Evolutionary conservation across 306 rosid genomes (phyloP).

Genomic region (Malus sylvestris): DNA sequence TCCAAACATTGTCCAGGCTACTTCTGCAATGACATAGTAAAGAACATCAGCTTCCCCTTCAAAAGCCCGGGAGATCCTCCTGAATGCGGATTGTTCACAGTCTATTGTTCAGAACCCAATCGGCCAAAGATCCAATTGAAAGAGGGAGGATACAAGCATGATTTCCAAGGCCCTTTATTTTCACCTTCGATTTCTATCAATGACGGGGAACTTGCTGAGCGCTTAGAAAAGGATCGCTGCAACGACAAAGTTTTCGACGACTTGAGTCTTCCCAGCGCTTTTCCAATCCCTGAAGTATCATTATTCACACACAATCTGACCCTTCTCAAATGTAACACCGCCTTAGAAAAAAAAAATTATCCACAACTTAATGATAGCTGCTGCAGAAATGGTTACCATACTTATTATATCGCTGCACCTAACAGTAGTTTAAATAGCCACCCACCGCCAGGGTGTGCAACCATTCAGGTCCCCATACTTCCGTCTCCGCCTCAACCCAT

Average conservation of each 20-base stretch:
- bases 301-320: neutral
- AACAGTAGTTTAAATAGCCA: fast-evolving
- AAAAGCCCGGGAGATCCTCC: fast-evolving
- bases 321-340: neutral
- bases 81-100: neutral
- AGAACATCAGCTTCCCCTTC: neutral
- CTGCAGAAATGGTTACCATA: fast-evolving
- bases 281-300: too few relatives aligned
- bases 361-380: fast-evolving
- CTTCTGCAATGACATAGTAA: fast-evolving
- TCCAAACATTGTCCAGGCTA: neutral
- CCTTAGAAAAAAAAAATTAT: fast-evolving
- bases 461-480: too few relatives aligned
- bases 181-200: fast-evolving
- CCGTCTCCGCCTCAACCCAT: too few relatives aligned
- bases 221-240: fast-evolving
- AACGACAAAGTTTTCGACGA: fast-evolving
- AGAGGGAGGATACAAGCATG: neutral
- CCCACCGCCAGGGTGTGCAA: fast-evolving
- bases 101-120: fast-evolving
- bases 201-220: fast-evolving
- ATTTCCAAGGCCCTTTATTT: neutral
- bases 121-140: neutral
- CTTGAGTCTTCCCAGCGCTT: neutral
- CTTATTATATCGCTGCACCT: fast-evolving